phyloP scores from a whole-genome alignment of 176 grass and related monocot genomes.

The Triticum monococcum region DNA sequence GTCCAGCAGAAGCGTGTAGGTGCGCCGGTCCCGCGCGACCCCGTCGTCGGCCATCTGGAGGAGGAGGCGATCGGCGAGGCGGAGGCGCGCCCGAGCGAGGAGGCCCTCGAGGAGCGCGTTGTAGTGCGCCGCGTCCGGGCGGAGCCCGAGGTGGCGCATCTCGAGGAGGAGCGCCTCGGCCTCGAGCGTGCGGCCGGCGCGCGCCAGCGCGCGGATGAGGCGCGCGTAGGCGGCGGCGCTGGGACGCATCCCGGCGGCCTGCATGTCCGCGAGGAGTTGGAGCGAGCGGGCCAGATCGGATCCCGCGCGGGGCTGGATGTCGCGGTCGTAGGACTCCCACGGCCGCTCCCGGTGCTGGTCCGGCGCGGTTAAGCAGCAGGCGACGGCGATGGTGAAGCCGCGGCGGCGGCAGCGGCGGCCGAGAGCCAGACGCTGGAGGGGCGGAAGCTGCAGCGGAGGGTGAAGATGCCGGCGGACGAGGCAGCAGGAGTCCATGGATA shows the following conservation, averaged over 20 bases:
- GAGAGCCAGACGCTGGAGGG: background rate
- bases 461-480: conserved; percentile 8
- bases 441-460: conserved; percentile 11
- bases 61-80: conserved; percentile 69
- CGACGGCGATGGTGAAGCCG: background rate
- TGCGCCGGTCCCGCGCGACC: conserved; percentile 49
- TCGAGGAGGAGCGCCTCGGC: conserved; percentile 76
- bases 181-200: conserved; percentile 60
- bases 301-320: conserved; percentile 43
- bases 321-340: conserved; percentile 59
- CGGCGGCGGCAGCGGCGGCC: background rate
- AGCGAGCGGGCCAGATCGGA: conserved; percentile 44
- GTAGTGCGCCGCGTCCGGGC: conserved; percentile 48
- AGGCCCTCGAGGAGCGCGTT: conserved; percentile 72
- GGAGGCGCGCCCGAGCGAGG: conserved; percentile 52
- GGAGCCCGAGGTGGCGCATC: conserved; percentile 54
- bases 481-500: background rate
- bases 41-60: conserved; percentile 77
- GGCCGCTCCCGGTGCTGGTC: conserved; percentile 55
- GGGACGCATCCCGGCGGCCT: conserved; percentile 50
- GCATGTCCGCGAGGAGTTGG: conserved; percentile 56
- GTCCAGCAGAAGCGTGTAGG: conserved; percentile 68
- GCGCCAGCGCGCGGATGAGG: conserved; percentile 59
- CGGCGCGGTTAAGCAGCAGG: background rate
- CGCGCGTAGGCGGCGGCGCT: conserved; percentile 52